Evolutionary conservation across 768 basidiomycete species (phyloP), one percentile per base, ranked within the genome.

Genomic region (Tricholoma bakamatsutake): DNA sequence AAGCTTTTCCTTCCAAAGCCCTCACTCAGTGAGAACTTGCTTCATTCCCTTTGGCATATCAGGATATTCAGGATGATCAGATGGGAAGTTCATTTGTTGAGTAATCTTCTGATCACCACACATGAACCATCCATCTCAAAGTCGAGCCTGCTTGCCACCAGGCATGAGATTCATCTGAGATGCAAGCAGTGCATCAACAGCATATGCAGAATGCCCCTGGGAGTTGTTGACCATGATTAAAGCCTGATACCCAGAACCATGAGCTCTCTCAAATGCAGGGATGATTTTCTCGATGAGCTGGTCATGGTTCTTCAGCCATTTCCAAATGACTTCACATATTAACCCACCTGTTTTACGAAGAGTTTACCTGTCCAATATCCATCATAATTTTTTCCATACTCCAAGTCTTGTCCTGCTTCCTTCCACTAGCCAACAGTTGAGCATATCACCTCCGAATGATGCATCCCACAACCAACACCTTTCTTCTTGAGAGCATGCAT

Each of bases 351-450:
- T 40, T 59, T 59, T 48, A 57, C 59, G 48, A 56, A 72, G 0
- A 67, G 47, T 52, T 71, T 64, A 1, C 73, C 70, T 10, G 52
- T 69, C 72, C 72, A 72, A 52, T 67, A 72, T 1, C 76, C 74
- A 6, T 76, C 68, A 56, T 77, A 69, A 60, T 73, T 76, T 50
- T 76, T 78, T 4, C 74, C 75, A 66, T 77, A 76, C 48, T 77
- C 71, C 8, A 74, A 51, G 15, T 57, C 57, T 55, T 72, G 69
- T 12, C 69, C 62, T 12, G 68, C 74, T 10, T 67, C 70, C 6
- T 50, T 34, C 11, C 75, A 28, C 54, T 62, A 65, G 1, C 74
- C 71, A 55, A 59, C 42, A n/a, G 63, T 70, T n/a, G 63, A 69
- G 50, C 67, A 70, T 35, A 77, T 73, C 3, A 75, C 62, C 55